Percentiles rank a stretch among this genome's conserved stretches.
phyloP scores from a whole-genome alignment of 306 rosid species.

The Astragalus membranaceus region DNA sequence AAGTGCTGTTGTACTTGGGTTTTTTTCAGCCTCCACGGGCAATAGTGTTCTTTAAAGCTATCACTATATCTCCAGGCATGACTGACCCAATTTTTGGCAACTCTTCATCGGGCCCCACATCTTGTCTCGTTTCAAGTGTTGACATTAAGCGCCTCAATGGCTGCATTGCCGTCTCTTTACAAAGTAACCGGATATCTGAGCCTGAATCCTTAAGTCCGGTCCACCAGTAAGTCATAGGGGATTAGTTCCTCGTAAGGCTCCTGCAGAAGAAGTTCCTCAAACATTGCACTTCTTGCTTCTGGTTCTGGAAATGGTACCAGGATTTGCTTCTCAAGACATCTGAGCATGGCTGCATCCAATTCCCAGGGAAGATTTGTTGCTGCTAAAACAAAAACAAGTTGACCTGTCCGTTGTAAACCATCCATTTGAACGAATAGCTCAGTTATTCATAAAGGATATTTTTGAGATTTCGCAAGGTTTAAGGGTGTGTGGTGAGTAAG shows the following conservation, averaged over 20 bases:
- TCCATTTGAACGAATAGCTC: constrained; percentile 98
- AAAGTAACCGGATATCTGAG: constrained; percentile 81
- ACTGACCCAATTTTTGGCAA: constrained; percentile 81
- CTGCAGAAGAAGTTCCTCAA: constrained; percentile 76
- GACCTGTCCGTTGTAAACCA: constrained; percentile 65
- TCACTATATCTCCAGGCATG: constrained; percentile 50
- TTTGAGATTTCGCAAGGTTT: too few relatives aligned
- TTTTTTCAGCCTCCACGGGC: too few relatives aligned
- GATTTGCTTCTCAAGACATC: constrained; percentile 95
- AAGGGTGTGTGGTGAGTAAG: too few relatives aligned
- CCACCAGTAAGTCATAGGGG: constrained; percentile 71
- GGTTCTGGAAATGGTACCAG: constrained; percentile 98
- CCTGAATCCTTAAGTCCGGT: constrained; percentile 80
- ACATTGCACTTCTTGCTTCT: constrained; percentile 81
- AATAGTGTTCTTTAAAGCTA: constrained; percentile 77
- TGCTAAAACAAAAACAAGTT: constrained; percentile 92
- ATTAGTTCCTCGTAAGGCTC: constrained; percentile 48
- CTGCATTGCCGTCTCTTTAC: constrained; percentile 98
- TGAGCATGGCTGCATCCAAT: constrained; percentile 97
- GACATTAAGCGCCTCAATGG: constrained; percentile 87
- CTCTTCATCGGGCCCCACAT: constrained; percentile 75
- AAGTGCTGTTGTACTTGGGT: too few relatives aligned
- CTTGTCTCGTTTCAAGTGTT: constrained; percentile 61
- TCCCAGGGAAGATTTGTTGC: constrained; percentile 99
- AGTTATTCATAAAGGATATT: too few relatives aligned